A percentile compares a stretch with the other conserved stretches of the same genome.
phyloP scores from a whole-genome alignment of 2,329 filamentous ascomycete species.

The Xylaria multiplex region DNA sequence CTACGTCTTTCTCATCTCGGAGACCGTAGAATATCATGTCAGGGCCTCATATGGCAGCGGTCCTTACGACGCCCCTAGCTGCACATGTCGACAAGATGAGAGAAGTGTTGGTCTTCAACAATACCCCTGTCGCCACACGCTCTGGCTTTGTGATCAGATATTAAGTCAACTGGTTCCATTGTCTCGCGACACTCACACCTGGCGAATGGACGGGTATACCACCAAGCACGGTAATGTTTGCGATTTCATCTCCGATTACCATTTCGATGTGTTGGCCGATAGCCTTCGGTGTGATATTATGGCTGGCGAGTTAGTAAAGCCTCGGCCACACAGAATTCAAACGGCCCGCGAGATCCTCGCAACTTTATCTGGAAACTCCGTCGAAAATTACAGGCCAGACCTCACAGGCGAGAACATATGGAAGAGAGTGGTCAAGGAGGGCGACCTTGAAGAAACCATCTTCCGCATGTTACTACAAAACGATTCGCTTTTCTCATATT shows the following conservation, averaged over 20 bases:
- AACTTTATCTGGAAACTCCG: slow-evolving; percentile 52
- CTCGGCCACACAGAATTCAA: slow-evolving; percentile 54
- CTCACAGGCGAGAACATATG: slow-evolving; percentile 49
- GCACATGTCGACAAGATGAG: slow-evolving; percentile 55
- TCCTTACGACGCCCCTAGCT: slow-evolving; percentile 55
- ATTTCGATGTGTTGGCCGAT: slow-evolving; percentile 63
- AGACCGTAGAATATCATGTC: slow-evolving; percentile 62
- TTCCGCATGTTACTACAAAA: slow-evolving; percentile 65
- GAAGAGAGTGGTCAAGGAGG: slow-evolving; percentile 53
- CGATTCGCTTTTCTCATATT: slow-evolving; percentile 64
- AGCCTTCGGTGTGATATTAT: slow-evolving; percentile 62
- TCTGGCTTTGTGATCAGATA: slow-evolving; percentile 66
- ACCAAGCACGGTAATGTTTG: slow-evolving; percentile 61
- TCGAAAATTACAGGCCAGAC: slow-evolving; percentile 59
- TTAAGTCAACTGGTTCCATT: slow-evolving; percentile 59
- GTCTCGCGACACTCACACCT: slow-evolving; percentile 53
- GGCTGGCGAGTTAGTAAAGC: slow-evolving; percentile 44
- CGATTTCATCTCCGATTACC: slow-evolving; percentile 59
- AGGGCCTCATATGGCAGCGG: slow-evolving; percentile 57
- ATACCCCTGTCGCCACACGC: slow-evolving; percentile 58
- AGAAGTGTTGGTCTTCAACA: slow-evolving; percentile 39
- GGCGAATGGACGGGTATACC: slow-evolving; percentile 57
- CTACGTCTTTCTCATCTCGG: slow-evolving; percentile 66
- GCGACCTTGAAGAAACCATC: slow-evolving; percentile 62
- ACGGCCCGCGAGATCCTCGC: slow-evolving; percentile 64